Conservation (phyloP, 164 flowering plant species). For the Santalum album region DNA sequence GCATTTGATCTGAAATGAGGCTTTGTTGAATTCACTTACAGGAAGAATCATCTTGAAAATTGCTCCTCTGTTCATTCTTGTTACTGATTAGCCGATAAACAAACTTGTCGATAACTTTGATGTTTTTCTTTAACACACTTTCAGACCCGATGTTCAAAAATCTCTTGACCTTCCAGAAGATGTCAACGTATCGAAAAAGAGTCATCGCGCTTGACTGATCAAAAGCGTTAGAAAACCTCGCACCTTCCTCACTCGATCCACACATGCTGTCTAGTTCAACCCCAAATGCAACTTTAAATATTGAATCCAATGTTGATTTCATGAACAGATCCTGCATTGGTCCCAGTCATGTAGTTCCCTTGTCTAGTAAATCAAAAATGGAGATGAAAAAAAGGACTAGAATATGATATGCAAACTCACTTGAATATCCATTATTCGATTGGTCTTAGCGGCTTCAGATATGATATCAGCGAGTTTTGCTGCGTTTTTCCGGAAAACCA, state of each 20-base stretch:
- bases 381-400: too few relatives aligned
- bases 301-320: conserved; percentile 67
- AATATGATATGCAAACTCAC: conserved; percentile 21
- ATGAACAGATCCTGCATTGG: conserved; percentile 48
- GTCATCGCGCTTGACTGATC: conserved; percentile 46
- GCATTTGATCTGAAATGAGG: background rate
- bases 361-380: background rate
- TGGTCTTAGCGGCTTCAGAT: conserved; percentile 29
- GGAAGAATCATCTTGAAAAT: conserved; percentile 15
- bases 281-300: conserved; percentile 69
- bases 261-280: conserved; percentile 53
- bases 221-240: conserved; percentile 33
- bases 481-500: conserved; percentile 31
- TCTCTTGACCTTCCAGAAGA: conserved; percentile 49
- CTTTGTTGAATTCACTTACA: conserved; percentile 21
- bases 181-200: conserved; percentile 42
- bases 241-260: conserved; percentile 46
- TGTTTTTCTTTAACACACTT: conserved; percentile 35
- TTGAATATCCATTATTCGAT: conserved; percentile 36
- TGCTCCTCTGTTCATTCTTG: conserved; percentile 32
- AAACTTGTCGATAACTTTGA: conserved; percentile 36
- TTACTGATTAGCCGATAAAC: conserved; percentile 46
- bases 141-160: conserved; percentile 51
- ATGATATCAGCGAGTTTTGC: conserved; percentile 33
- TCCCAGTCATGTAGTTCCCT: background rate